Percentiles rank a stretch among this genome's conserved stretches.
phyloP scores from a whole-genome alignment of 352 stramenopile genomes.

The Aphanomyces astaci region DNA sequence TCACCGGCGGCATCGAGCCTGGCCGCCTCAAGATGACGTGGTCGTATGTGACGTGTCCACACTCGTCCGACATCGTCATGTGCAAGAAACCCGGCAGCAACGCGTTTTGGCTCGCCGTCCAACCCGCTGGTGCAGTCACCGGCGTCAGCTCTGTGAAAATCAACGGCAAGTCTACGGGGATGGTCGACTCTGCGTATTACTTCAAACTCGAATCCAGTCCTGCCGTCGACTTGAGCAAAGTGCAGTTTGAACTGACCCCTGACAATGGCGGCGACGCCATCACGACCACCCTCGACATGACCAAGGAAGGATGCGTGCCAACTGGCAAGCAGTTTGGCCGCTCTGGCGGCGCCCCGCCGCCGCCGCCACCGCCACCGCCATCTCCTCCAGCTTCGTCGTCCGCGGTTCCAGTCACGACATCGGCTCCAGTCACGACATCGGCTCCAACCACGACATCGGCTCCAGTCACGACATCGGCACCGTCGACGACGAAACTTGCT shows the following conservation, averaged over 20 bases:
- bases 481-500: background rate
- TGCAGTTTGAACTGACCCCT: conserved; percentile 3
- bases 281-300: conserved; percentile 13
- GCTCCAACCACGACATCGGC: background rate
- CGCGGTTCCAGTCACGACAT: background rate
- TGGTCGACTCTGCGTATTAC: conserved; percentile 62
- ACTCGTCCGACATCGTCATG: background rate
- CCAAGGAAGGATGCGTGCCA: conserved; percentile 3
- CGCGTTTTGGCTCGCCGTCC: conserved; percentile 50
- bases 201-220: conserved; percentile 39
- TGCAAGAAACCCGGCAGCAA: conserved; percentile 46
- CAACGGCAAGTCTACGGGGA: conserved; percentile 41
- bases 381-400: background rate
- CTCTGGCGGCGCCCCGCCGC: background rate
- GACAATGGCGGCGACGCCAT: conserved; percentile 1
- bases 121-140: conserved; percentile 47
- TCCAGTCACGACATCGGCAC: background rate
- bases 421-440: background rate
- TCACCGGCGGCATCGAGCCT: conserved; percentile 26
- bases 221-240: conserved; percentile 11
- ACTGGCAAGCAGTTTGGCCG: conserved; percentile 17
- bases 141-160: conserved; percentile 48
- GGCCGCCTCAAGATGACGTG: conserved; percentile 28
- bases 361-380: background rate
- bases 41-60: conserved; percentile 29